These are phyloP conservation scores for Penicillium aurantiogriseum DNA, from an alignment of 2,329 filamentous ascomycete species.

Conservation along the genomic window DNA sequence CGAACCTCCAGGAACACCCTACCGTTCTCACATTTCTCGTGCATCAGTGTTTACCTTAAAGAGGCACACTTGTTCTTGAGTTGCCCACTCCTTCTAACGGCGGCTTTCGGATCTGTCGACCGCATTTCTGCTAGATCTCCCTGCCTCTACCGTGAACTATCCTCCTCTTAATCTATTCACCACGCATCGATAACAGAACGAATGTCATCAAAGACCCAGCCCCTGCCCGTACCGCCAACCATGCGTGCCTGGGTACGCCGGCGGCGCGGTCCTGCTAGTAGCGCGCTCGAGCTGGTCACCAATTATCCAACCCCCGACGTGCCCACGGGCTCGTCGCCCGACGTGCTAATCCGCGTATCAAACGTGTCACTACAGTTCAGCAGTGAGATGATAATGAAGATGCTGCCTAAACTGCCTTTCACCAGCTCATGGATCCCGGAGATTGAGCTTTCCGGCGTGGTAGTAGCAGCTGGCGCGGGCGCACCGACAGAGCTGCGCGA, in stretches of 20 bases:
- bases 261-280: background rate
- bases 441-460: conserved; percentile 19
- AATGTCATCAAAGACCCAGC: background rate
- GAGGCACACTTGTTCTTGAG: too few relatives aligned
- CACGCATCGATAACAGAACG: background rate
- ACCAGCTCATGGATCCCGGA: conserved; percentile 16
- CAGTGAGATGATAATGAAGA: conserved; percentile 7
- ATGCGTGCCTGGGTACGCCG: conserved; percentile 16
- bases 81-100: too few relatives aligned
- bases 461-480: conserved; percentile 14
- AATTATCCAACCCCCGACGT: conserved; percentile 10
- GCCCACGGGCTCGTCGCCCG: conserved; percentile 11
- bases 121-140: background rate
- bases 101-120: too few relatives aligned
- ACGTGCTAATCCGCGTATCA: conserved; percentile 21
- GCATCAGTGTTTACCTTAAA: too few relatives aligned
- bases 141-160: background rate
- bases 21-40: too few relatives aligned
- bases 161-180: background rate
- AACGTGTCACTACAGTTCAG: conserved; percentile 18
- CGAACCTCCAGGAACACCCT: too few relatives aligned
- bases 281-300: conserved; percentile 5
- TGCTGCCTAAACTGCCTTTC: conserved; percentile 12
- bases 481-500: conserved; percentile 16
- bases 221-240: background rate